Evolutionary conservation across 2,329 filamentous ascomycete genomes (phyloP).

Genomic region (Botrytis hyacinthi): DNA sequence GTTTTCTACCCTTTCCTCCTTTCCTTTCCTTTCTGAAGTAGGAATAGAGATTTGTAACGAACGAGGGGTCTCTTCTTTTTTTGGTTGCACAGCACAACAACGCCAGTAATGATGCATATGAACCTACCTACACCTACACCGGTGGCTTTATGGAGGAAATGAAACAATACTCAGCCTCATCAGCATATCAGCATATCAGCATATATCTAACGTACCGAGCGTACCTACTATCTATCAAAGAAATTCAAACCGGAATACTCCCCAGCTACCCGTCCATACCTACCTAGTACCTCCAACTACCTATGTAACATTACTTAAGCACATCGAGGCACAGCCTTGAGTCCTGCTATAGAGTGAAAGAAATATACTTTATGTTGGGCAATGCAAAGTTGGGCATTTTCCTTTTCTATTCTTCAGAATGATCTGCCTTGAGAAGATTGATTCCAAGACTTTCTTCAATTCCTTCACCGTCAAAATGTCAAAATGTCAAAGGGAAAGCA

Average conservation of each 20-base stretch:
- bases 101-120: background rate
- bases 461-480: background rate
- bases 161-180: conserved; percentile 15
- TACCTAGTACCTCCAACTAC: background rate
- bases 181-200: no score
- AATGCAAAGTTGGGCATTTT: background rate
- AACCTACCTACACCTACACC: background rate
- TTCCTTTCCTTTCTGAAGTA: background rate
- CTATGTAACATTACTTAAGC: conserved; percentile 2
- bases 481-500: background rate
- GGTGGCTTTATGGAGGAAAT: conserved; percentile 2
- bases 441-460: conserved; percentile 8
- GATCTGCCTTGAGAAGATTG: conserved; percentile 13
- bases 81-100: background rate
- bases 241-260: background rate
- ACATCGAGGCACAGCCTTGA: conserved; percentile 9
- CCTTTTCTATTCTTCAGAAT: background rate
- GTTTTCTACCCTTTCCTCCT: background rate
- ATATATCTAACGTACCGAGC: background rate
- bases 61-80: background rate
- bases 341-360: background rate
- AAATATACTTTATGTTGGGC: background rate
- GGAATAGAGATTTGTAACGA: background rate
- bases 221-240: background rate
- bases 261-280: background rate